A percentile compares a stretch with the other conserved stretches of the same genome.
Evolutionary conservation across 2,329 filamentous ascomycete genomes (phyloP).

Genomic region (Epichloe sylvatica): DNA sequence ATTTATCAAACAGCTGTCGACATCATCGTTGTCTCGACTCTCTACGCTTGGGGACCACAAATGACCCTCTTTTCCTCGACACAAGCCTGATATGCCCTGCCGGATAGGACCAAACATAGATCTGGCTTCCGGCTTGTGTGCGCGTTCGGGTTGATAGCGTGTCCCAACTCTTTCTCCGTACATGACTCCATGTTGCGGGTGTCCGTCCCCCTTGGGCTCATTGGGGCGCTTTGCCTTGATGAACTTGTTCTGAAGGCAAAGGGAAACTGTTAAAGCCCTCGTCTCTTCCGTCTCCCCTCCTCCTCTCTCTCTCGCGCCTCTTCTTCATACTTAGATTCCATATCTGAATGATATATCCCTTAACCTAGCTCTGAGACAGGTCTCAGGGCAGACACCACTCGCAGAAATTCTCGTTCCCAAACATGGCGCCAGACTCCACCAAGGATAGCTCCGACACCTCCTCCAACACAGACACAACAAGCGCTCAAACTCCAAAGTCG

Average conservation of each 20-base stretch:
- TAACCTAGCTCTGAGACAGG: constrained; percentile 10
- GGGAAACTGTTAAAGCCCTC: neutral
- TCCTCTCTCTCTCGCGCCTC: neutral
- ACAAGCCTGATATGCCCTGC: neutral
- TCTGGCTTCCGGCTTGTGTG: constrained; percentile 1
- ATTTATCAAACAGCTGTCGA: neutral
- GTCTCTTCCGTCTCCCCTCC: neutral
- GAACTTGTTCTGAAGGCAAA: neutral
- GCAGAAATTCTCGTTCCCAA: constrained; percentile 8
- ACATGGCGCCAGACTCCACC: constrained; percentile 12
- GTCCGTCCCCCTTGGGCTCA: neutral
- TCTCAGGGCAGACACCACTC: constrained; percentile 12
- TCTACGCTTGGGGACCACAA: constrained; percentile 2
- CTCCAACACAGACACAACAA: constrained; percentile 7
- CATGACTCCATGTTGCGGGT: neutral
- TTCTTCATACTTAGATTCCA: neutral
- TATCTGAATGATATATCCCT: constrained; percentile 3
- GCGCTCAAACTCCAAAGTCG: constrained; percentile 20
- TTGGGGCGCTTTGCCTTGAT: neutral
- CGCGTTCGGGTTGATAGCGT: neutral
- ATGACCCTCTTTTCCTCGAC: constrained; percentile 6
- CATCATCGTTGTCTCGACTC: neutral
- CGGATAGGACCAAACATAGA: constrained; percentile 2
- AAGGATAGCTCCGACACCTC: constrained; percentile 15
- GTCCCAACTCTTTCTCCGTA: neutral